These are phyloP conservation scores for Aspergillus olivimuriae DNA, from an alignment of 495 filamentous ascomycete genomes.

Conservation along the genomic window DNA sequence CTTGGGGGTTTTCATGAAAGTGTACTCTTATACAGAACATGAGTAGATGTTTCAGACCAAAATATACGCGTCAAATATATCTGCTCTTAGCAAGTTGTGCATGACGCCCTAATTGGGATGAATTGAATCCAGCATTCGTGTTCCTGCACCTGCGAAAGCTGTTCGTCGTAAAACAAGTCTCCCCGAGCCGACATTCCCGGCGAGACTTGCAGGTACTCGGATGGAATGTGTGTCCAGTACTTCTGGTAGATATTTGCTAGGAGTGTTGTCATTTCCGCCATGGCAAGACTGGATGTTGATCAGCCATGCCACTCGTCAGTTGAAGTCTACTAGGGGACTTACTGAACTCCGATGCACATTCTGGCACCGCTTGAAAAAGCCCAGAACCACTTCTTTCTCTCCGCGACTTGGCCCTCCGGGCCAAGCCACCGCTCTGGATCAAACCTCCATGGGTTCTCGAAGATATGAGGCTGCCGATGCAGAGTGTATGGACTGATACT, in stretches of 20 bases:
- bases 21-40: too few relatives aligned
- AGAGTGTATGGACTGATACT: constrained; percentile 56
- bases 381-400: constrained; percentile 63
- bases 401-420: constrained; percentile 21
- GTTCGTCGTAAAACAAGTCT: constrained; percentile 36
- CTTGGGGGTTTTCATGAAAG: too few relatives aligned
- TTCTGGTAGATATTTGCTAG: constrained; percentile 27
- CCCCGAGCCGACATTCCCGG: constrained; percentile 31
- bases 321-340: constrained; percentile 13
- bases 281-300: constrained; percentile 22
- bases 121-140: constrained; percentile 3
- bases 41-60: too few relatives aligned
- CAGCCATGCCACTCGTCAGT: too few relatives aligned
- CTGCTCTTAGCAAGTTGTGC: too few relatives aligned
- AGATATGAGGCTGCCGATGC: constrained; percentile 54
- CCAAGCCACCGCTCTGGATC: constrained; percentile 52
- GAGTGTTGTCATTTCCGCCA: constrained; percentile 39
- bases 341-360: constrained; percentile 67
- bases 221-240: constrained; percentile 21
- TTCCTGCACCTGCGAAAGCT: constrained; percentile 1
- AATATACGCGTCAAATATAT: too few relatives aligned
- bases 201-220: constrained; percentile 13
- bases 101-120: too few relatives aligned
- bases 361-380: constrained; percentile 69
- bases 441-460: constrained; percentile 46